Conservation (phyloP, 1,139 yeast species). For the Lodderomyces orthopsilosis region DNA sequence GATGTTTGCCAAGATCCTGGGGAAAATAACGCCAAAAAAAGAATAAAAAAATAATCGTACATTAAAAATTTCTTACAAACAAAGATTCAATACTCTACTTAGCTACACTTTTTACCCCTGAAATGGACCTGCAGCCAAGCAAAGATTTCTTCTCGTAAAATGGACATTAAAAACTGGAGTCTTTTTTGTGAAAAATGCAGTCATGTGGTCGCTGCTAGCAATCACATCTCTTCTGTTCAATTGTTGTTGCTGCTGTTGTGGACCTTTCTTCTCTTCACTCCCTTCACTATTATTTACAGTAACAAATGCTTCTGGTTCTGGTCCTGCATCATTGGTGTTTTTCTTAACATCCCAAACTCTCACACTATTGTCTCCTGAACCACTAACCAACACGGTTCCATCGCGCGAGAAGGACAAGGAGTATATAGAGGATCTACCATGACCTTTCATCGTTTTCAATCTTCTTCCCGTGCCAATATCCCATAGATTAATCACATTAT, state of each 20-base stretch:
- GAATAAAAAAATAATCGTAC: background rate
- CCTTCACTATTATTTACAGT: conserved; percentile 20
- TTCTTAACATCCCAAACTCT: conserved; percentile 94
- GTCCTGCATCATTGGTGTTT: conserved; percentile 76
- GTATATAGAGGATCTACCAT: conserved; percentile 83
- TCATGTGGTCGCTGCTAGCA: conserved; percentile 87
- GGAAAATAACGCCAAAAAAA: background rate
- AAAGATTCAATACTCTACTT: background rate
- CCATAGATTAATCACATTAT: conserved; percentile 86
- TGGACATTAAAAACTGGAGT: conserved; percentile 93
- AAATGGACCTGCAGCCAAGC: conserved; percentile 91
- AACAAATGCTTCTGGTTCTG: conserved; percentile 73
- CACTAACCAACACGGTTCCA: conserved; percentile 85
- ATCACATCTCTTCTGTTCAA: conserved; percentile 59
- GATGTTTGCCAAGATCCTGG: background rate
- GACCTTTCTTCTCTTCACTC: conserved; percentile 12
- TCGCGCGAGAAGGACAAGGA: conserved; percentile 84
- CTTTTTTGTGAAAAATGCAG: conserved; percentile 89
- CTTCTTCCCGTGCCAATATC: conserved; percentile 91
- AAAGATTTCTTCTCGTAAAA: conserved; percentile 85
- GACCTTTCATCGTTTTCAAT: conserved; percentile 83
- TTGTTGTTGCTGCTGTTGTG: conserved; percentile 16
- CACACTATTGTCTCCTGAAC: conserved; percentile 90
- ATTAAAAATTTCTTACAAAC: background rate
- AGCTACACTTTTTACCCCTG: conserved; percentile 7